Conservation (phyloP, 805 yeast genomes). For the Sugiyamaella boreocaroliniensis region DNA sequence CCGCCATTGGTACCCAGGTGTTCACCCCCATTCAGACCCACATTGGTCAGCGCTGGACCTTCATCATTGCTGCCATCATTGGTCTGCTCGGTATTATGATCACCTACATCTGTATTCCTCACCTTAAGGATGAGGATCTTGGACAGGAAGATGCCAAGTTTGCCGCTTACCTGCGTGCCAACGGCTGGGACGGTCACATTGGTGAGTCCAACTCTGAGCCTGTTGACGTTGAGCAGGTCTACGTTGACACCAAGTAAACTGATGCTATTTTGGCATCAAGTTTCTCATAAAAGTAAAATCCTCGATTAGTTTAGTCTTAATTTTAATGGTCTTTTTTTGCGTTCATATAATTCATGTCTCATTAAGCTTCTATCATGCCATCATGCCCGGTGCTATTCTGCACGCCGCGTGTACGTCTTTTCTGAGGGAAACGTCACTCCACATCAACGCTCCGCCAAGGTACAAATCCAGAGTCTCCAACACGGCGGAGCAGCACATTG, state of each 20-base stretch:
- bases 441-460: background rate
- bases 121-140: conserved; percentile 62
- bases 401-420: too few species aligned
- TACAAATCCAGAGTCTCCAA: conserved; percentile 15
- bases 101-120: conserved; percentile 60
- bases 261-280: background rate
- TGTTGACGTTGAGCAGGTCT: background rate
- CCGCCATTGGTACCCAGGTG: conserved; percentile 71
- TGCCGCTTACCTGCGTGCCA: conserved; percentile 47
- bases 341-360: too few species aligned
- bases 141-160: conserved; percentile 57
- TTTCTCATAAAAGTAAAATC: background rate
- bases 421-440: too few species aligned
- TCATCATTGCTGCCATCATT: conserved; percentile 69
- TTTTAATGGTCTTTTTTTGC: too few species aligned
- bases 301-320: too few species aligned
- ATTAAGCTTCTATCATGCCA: too few species aligned
- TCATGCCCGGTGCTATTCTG: too few species aligned
- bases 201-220: conserved; percentile 25
- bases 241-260: background rate
- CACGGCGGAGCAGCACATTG: conserved; percentile 37
- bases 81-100: conserved; percentile 59
- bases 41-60: conserved; percentile 67
- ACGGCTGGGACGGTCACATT: conserved; percentile 51
- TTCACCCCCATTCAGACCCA: conserved; percentile 61